A percentile compares a stretch with the other conserved stretches of the same genome.
Conservation (phyloP, 2,329 filamentous ascomycete species). For the Ascochyta lentis region DNA sequence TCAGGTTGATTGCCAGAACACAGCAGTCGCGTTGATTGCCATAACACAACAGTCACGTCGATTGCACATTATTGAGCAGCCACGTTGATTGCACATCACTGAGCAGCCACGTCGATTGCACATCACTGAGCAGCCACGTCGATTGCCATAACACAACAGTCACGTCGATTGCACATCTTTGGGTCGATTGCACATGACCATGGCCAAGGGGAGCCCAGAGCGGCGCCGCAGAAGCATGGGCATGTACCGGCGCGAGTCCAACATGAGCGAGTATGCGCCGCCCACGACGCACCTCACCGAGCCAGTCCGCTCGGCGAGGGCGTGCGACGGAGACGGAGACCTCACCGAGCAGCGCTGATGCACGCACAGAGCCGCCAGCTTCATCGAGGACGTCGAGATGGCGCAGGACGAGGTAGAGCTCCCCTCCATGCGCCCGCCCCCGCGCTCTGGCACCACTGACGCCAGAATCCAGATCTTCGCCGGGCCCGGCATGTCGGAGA, state of each 20-base stretch:
- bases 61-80: no score
- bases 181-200: slow-evolving; percentile 17
- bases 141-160: no score
- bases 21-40: no score
- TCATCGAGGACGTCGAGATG: slow-evolving; percentile 98
- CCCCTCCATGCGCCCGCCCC: slow-evolving; percentile 27
- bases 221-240: slow-evolving; percentile 43
- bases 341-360: background rate
- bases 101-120: no score
- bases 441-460: slow-evolving; percentile 42
- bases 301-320: background rate
- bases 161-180: no score
- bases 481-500: slow-evolving; percentile 85
- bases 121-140: no score
- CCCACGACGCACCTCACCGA: background rate
- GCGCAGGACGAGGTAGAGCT: slow-evolving; percentile 83
- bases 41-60: no score
- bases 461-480: slow-evolving; percentile 71
- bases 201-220: slow-evolving; percentile 46
- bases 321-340: background rate
- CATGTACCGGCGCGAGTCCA: slow-evolving; percentile 72
- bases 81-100: no score
- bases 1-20: no score
- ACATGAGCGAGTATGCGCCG: slow-evolving; percentile 59
- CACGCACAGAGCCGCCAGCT: slow-evolving; percentile 61